phyloP scores from a whole-genome alignment of 139 green algal species.

The Yamagishiella unicocca region DNA sequence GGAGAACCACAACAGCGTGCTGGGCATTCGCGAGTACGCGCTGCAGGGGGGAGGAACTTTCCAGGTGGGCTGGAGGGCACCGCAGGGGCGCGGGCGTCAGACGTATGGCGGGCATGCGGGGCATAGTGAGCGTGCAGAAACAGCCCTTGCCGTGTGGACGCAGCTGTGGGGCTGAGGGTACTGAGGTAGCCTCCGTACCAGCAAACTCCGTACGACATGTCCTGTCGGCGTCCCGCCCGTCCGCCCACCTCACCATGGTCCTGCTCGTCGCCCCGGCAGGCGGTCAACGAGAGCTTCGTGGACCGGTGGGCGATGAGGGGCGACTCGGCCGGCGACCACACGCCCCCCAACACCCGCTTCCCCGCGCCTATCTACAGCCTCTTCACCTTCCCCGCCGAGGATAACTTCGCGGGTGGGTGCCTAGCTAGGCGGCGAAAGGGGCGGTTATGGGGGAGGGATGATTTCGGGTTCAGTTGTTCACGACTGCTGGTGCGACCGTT shows the following conservation, averaged over 20 bases:
- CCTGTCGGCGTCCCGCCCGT: too few species aligned
- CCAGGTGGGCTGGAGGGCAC: too few species aligned
- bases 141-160: too few species aligned
- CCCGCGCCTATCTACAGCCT: constrained; percentile 63
- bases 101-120: too few species aligned
- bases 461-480: too few species aligned
- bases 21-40: constrained; percentile 83
- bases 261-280: background rate
- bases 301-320: constrained; percentile 20
- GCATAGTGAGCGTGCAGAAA: too few species aligned
- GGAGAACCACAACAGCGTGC: constrained; percentile 88
- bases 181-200: too few species aligned
- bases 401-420: constrained; percentile 76
- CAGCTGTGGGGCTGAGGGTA: too few species aligned
- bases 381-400: constrained; percentile 82
- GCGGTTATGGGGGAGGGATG: background rate
- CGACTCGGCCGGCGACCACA: constrained; percentile 31
- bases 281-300: constrained; percentile 23
- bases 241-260: too few species aligned
- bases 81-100: too few species aligned
- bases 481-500: too few species aligned
- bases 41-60: constrained; percentile 55
- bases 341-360: constrained; percentile 25
- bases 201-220: too few species aligned
- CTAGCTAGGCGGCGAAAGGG: background rate